Evolutionary conservation across 352 stramenopile genomes (phyloP), one percentile per base, ranked within the genome.

Genomic region (Globisporangium camurandrum): DNA sequence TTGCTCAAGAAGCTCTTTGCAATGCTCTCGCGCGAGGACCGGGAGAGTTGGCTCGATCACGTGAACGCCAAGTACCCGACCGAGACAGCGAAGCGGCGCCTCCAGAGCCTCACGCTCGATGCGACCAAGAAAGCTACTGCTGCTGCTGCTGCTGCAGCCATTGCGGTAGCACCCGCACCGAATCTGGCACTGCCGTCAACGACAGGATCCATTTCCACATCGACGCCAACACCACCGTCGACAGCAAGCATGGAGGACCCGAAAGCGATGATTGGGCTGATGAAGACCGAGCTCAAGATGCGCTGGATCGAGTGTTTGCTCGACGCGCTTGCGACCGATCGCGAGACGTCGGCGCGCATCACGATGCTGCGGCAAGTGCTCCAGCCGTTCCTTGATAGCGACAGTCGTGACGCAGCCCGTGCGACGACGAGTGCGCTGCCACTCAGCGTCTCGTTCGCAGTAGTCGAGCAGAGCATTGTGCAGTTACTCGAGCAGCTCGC

Each of bases 251-350:
- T 80, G 2, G 62, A 66, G 2, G 71, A 83, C 19, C 68, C 71
- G 0, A 54, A 62, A 2, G 10, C 38, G 0, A 53, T 70, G 12
- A 30, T 86, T 1, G 3, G 56, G 1, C 37, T 50, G 27, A 80
- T 86, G 72, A 62, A 57, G 19, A 46, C 74, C 7, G 66, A 86
- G n/a, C 22, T 69, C 40, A 89, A 87, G 38, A 71, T 89, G 45
- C 54, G 57, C 6, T 87, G 77, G 77, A 49, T 87, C 28, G 71
- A 89, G 9, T 61, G 59, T 16, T 51, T 86, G 24, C 31, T 87
- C 27, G 51, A 69, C 0, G 55, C 49, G 1, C 51, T 87, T 3
- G 31, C 66, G 14, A 70, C 27, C 1, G 75, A 84, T 26, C 61
- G 62, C 1, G 73, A 83, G 28, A 62, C 53, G 9, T 81, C 69